Evolutionary conservation across 1,284 basidiomycete species (phyloP), one percentile per base, ranked within the genome.

Genomic region (Puccinia brachypodii): DNA sequence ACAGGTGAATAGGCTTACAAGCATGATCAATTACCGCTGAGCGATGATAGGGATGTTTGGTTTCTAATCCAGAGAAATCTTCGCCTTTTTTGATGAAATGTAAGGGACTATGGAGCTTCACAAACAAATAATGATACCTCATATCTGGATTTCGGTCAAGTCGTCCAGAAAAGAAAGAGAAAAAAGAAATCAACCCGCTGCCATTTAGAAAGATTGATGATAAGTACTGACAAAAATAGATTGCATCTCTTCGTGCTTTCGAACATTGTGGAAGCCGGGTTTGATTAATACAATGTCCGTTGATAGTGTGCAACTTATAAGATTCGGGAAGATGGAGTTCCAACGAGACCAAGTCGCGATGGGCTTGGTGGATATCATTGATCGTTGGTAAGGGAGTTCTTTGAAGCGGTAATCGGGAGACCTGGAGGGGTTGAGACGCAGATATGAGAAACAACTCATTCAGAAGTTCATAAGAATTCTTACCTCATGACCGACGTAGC

Each of bases 401-500:
- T 66, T 69, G 79, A n/a, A 74, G 58, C 33, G 69, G 79, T 31
- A 81, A 74, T 60, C 79, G 53, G 44, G 53, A 53, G 44, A 81
- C 74, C 79, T 81, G 56, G 28, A 69, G 31, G 28, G 38, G 16
- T 16, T 3, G n/a, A 68, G 36, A 53, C 25, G 33, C n/a, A 25
- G 13, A 78, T 38, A 22, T 72, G 14, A 50, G 33, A 25, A 31
- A 14, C 14, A n/a, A n/a, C n/a, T n/a, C n/a, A n/a, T n/a, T n/a
- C n/a, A 16, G 16, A 16, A 72, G 8, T 9, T 33, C 16, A n/a
- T 6, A 2, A 50, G 42, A 53, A 53, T 11, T 28, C 79, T 62
- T n/a, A 81, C 79, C 58, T 81, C 79, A 81, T 81, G 71, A 33
- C 47, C 71, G 42, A 81, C 71, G 40, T 81, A 81, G 28, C 71